Conservation (phyloP, 2,329 filamentous ascomycete genomes). For the Metarhizium humberi region DNA sequence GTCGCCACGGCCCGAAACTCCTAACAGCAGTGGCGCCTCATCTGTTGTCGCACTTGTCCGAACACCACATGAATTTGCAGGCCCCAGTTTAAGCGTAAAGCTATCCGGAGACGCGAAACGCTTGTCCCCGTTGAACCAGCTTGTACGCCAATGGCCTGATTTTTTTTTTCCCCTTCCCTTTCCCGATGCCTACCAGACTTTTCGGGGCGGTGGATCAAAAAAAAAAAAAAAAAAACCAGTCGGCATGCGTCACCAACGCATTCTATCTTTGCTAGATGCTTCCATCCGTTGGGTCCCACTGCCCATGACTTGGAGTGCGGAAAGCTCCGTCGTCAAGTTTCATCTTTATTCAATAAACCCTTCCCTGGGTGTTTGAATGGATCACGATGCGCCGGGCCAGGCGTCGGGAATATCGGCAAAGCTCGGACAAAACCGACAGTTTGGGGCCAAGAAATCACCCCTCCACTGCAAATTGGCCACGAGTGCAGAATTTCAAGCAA, state of each 20-base stretch:
- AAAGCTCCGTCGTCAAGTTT: neutral
- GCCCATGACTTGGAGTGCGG: neutral
- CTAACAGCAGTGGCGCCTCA: neutral
- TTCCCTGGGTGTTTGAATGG: no score
- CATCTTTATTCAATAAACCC: neutral
- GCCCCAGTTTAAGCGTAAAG: neutral
- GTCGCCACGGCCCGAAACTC: neutral
- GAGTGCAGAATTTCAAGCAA: no score
- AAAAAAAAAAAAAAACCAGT: neutral
- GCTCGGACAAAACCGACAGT: no score
- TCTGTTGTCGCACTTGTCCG: neutral
- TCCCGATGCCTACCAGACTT: neutral
- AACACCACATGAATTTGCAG: neutral
- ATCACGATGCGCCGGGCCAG: no score
- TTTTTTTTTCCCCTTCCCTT: neutral
- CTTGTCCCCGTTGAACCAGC: neutral
- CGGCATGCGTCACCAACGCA: neutral
- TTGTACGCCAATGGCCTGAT: neutral
- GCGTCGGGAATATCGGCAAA: no score
- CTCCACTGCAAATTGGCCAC: no score
- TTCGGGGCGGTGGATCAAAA: neutral
- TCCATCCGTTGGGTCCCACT: neutral
- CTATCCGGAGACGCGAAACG: neutral
- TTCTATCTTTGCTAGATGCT: neutral
- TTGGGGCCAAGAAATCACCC: no score